Conservation (phyloP, 2,329 filamentous ascomycete species). For the Paecilomyces variotii region DNA sequence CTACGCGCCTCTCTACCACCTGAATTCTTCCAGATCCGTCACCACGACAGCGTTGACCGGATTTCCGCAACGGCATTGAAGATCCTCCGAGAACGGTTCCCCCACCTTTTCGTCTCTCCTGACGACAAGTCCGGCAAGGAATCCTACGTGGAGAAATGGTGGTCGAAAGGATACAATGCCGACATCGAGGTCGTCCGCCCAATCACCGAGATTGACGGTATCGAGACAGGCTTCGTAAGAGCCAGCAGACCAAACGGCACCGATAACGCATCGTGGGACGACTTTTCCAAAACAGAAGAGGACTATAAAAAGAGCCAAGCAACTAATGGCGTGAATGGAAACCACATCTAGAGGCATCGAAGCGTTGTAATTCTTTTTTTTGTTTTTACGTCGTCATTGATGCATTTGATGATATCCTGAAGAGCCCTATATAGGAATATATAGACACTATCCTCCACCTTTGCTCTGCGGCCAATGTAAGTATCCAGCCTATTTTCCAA, state of each 20-base stretch:
- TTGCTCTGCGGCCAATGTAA: no score
- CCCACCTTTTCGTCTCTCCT: conserved; percentile 43
- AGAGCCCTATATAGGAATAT: not conserved
- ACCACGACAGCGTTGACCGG: conserved; percentile 58
- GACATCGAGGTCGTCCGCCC: conserved; percentile 43
- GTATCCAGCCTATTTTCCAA: no score
- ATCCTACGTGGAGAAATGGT: conserved; percentile 44
- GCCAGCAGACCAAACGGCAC: conserved; percentile 46
- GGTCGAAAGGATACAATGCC: conserved; percentile 35
- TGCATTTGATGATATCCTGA: not conserved
- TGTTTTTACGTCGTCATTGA: not conserved
- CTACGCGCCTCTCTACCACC: conserved; percentile 43
- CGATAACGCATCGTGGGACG: conserved; percentile 42
- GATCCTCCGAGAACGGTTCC: conserved; percentile 46
- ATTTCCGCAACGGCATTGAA: conserved; percentile 53
- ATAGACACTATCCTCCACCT: no score
- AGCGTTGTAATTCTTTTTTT: not conserved
- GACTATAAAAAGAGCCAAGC: conserved; percentile 16
- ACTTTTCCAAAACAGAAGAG: conserved; percentile 17
- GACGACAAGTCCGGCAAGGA: conserved; percentile 22
- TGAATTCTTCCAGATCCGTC: conserved; percentile 50
- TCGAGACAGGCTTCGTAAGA: conserved; percentile 42
- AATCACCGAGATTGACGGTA: conserved; percentile 39
- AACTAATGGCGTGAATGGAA: not conserved
- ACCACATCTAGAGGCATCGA: conserved; percentile 1